Evolutionary conservation across 345 rosid genomes (phyloP).

Genomic region (thale cress (Arabidopsis thaliana)): TAIR10.1 NC_003071.7:7645001-7645500

Average conservation of each 20-base stretch:
- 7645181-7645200: slow-evolving; percentile 55
- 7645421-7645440: slow-evolving; percentile 69
- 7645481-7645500: slow-evolving; percentile 54
- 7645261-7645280: slow-evolving; percentile 40
- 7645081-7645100: slow-evolving; percentile 29
- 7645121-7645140: slow-evolving; percentile 32
- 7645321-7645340: slow-evolving; percentile 74
- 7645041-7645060: slow-evolving; percentile 2
- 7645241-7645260: slow-evolving; percentile 47
- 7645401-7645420: slow-evolving; percentile 74
- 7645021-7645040: slow-evolving; percentile 4
- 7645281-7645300: slow-evolving; percentile 69
- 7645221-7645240: slow-evolving; percentile 64
- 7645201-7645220: slow-evolving; percentile 68
- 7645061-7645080: slow-evolving; percentile 13
- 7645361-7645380: slow-evolving; percentile 82
- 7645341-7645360: slow-evolving; percentile 72
- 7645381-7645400: slow-evolving; percentile 76
- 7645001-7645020: not conserved
- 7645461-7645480: slow-evolving; percentile 64
- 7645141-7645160: slow-evolving; percentile 36
- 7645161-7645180: slow-evolving; percentile 55
- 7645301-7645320: slow-evolving; percentile 61
- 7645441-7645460: slow-evolving; percentile 65
- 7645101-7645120: slow-evolving; percentile 3